A percentile compares a stretch with the other conserved stretches of the same genome.
phyloP scores from a whole-genome alignment of 257 asterid species.

The Prunella vulgaris region DNA sequence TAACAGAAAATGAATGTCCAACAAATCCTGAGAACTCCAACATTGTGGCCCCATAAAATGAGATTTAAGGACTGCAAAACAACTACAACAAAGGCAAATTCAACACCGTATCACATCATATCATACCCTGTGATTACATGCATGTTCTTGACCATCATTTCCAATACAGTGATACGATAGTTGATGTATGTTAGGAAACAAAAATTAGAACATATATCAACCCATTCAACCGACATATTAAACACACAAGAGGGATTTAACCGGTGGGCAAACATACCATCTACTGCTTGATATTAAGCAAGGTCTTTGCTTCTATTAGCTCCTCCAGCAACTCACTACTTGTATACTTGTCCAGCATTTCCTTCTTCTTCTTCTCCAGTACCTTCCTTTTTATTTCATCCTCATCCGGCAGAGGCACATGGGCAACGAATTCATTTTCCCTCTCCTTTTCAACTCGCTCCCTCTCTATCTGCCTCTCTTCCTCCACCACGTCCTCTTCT shows the following conservation, averaged over 20 bases:
- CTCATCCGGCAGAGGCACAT: slow-evolving; percentile 91
- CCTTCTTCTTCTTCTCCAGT: slow-evolving; percentile 81
- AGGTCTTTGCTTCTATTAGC: slow-evolving; percentile 62
- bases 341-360: slow-evolving; percentile 74
- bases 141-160: not conserved
- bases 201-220: not conserved
- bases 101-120: not conserved
- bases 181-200: not conserved
- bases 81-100: not conserved
- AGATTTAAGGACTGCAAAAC: not conserved
- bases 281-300: slow-evolving; percentile 78
- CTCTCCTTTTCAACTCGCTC: slow-evolving; percentile 63
- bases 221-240: not conserved
- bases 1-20: not conserved
- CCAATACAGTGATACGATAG: not conserved
- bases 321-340: slow-evolving; percentile 73
- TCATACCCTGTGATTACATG: not conserved
- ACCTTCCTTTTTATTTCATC: slow-evolving; percentile 86
- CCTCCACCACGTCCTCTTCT: slow-evolving; percentile 92
- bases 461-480: slow-evolving; percentile 60
- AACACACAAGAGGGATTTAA: not conserved
- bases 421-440: slow-evolving; percentile 75
- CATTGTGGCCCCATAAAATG: not conserved
- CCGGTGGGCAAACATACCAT: slow-evolving; percentile 21
- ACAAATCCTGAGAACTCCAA: no score